phyloP scores from a whole-genome alignment of 306 rosid species.

The Quercus berberidifolia region DNA sequence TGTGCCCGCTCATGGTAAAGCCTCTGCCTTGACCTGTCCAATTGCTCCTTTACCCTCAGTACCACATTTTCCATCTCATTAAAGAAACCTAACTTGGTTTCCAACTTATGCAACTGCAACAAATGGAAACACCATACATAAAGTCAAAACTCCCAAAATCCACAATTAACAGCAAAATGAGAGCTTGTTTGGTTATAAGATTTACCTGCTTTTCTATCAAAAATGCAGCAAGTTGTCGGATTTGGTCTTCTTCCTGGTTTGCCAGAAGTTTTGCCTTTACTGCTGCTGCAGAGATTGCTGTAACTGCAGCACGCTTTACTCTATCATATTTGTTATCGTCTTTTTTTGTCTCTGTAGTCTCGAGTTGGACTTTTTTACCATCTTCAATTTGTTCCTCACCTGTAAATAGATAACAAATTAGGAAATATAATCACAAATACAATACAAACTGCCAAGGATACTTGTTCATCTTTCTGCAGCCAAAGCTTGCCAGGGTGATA shows the following conservation, averaged over 20 bases:
- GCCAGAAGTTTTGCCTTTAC: conserved; percentile 88
- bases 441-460: neutral
- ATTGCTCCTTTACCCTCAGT: conserved; percentile 72
- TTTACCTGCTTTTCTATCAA: conserved; percentile 87
- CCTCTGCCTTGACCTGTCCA: conserved; percentile 82
- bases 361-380: conserved; percentile 31
- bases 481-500: neutral
- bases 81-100: conserved; percentile 68
- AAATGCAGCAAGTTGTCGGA: conserved; percentile 58
- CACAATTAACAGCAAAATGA: neutral
- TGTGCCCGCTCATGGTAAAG: conserved; percentile 89
- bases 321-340: conserved; percentile 44
- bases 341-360: conserved; percentile 24
- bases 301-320: conserved; percentile 71
- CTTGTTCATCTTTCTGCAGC: neutral
- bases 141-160: neutral
- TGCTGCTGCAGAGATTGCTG: conserved; percentile 80
- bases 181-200: conserved; percentile 16
- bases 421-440: neutral
- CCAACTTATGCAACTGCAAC: conserved; percentile 80
- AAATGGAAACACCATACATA: conserved; percentile 19
- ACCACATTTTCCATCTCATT: conserved; percentile 68
- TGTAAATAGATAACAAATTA: conserved; percentile 25
- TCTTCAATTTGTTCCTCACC: conserved; percentile 48
- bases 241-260: conserved; percentile 82